Evolutionary conservation across 495 filamentous ascomycete genomes (phyloP).

Genomic region (Trichoderma erinaceum): DNA sequence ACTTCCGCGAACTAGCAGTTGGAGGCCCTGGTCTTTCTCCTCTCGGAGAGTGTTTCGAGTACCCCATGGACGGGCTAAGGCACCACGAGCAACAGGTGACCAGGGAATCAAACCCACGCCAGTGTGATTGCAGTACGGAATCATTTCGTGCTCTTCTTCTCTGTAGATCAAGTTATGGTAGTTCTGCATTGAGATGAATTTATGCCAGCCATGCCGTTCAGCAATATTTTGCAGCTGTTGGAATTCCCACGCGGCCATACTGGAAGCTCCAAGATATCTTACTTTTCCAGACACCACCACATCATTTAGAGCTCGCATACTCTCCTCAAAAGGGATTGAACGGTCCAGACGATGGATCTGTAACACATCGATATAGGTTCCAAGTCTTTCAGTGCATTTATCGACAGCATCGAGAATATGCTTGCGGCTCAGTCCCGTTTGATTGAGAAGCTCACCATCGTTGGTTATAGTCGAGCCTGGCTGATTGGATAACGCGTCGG

Average conservation of each 20-base stretch:
- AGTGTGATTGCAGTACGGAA: constrained; percentile 50
- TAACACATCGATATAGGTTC: constrained; percentile 62
- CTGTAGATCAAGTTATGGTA: constrained; percentile 54
- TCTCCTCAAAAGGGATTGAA: constrained; percentile 34
- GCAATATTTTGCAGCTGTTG: constrained; percentile 46
- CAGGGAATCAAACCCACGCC: constrained; percentile 54
- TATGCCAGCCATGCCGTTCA: constrained; percentile 50
- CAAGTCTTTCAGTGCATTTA: constrained; percentile 52
- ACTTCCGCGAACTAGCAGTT: too few species aligned
- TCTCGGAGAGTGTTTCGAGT: background rate
- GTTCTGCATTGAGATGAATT: constrained; percentile 60
- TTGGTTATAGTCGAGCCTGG: constrained; percentile 17
- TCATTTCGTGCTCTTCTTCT: constrained; percentile 62
- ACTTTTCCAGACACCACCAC: constrained; percentile 54
- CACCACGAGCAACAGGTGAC: background rate
- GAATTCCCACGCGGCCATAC: constrained; percentile 58
- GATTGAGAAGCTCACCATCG: constrained; percentile 24
- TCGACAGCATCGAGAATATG: constrained; percentile 61
- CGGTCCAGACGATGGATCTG: constrained; percentile 62
- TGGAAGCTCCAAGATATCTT: constrained; percentile 57
- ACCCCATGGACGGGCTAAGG: background rate
- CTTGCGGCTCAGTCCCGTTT: constrained; percentile 48
- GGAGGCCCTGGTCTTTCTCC: background rate
- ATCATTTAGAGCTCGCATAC: constrained; percentile 62
- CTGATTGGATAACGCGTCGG: constrained; percentile 15